Evolutionary conservation across 768 basidiomycete species (phyloP), one percentile per base, ranked within the genome.

Genomic region (Coprinellus micaceus): DNA sequence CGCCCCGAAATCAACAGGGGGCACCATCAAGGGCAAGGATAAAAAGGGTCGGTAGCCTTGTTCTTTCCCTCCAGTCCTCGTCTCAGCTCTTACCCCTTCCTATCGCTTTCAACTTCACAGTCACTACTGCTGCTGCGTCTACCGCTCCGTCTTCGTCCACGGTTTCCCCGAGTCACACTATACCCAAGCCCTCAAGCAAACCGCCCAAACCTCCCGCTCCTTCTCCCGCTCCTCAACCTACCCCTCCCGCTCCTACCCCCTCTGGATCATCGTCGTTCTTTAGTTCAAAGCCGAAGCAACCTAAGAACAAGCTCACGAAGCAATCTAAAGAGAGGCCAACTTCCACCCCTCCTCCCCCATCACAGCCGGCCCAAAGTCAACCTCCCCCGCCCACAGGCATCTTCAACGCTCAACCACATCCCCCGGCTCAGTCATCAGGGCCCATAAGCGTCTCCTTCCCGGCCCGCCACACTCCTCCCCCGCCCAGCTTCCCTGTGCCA

Each of bases 1-100:
- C 15, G 80, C 81, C 62, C 88, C 88, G 2, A 80, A 77, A 58
- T 64, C 74, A 5, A 9, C 7, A 43, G 40, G 19, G n/a, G n/a
- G 6, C 6, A 17, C 7, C 10, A 43, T 53, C 3, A 59, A 60
- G 37, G 63, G 68, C n/a, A 67, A 71, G 52, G 37, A 63, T 25
- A 74, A 71, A 69, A 69, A 79, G 73, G 68, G 76, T 76, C 68
- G 66, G 72, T 72, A 63, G 67, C 58, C 33, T 13, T 19, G 15
- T 36, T 30, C 19, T 19, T 21, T 9, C 22, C 49, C 13, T 21
- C 19, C 7, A 12, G 28, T 17, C 17, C 17, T 30, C 19, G 13
- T 36, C 19, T 61, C 53, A 43, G 54, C 49, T 49, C 58, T 49
- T 58, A 50, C 33, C 54, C 30, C 19, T 2, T 19, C 40, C 51